Base-by-base conservation (phyloP, 2,329 filamentous ascomycete species). In the Penicillium hordei region DNA sequence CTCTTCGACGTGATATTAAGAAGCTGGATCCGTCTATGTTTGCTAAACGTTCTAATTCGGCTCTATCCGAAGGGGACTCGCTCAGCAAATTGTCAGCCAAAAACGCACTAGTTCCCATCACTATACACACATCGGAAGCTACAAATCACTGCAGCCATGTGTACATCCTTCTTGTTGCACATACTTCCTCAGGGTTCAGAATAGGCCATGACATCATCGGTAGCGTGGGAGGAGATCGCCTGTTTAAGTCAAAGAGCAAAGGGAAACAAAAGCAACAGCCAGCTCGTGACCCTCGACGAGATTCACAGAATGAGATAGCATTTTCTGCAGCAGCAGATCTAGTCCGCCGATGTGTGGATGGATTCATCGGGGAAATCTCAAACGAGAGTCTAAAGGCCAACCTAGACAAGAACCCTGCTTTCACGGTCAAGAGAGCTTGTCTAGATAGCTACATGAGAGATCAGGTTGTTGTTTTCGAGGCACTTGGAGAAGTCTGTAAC, bases 401-500 rank as follows among this genome's bases (percentile, higher is more conserved):
- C 4, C 17, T 29, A 31, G 48, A 34, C 17, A 27, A 17, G 15
- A 27, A 15, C 13, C 17, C 13, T 17, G 12, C 19, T n/a, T 13
- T 19, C 4, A 19, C n/a, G 7, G n/a, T 4, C 13, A 58, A 50
- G 52, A 60, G 58, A 52, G 78, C 81, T 0, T 82, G 77, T 62
- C 78, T 85, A 4, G 84, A 87, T 63, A 76, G 79, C 65, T 76
- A 79, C 60, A 77, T 85, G 78, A 73, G 81, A 43, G 85, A 87
- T 68, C 84, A 87, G 64, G 62, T 87, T 27, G 80, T 86, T 1
- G 76, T 87, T 0, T 87, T 85, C 57, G 82, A 86, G 65, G 82
- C 82, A 17, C 69, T 87, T 21, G 82, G 82, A 4, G 5, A 63
- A 71, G 55, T 21, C 68, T 66, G n/a, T 67, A 70, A 33, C 31